Conservation (phyloP, 176 grass and related monocot genomes). For the Oryza officinalis region DNA sequence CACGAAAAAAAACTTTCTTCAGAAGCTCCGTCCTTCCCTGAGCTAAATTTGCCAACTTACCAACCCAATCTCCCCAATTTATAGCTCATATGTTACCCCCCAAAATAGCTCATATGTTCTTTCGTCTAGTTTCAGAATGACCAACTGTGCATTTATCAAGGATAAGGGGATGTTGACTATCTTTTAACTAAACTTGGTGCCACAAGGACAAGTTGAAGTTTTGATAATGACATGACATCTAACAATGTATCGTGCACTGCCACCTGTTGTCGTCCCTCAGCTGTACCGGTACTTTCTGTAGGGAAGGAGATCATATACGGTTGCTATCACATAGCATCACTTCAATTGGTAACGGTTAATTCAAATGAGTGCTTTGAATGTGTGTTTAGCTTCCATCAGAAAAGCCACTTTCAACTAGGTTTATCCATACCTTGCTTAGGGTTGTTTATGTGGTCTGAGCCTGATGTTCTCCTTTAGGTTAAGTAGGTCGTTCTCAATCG, state of each 20-base stretch:
- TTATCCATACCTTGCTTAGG: background rate
- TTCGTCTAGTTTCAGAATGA: background rate
- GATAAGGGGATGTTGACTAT: background rate
- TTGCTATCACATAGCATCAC: background rate
- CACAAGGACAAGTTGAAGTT: background rate
- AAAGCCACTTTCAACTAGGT: background rate
- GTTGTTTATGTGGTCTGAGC: slow-evolving; percentile 4
- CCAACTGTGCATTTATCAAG: background rate
- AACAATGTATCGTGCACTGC: slow-evolving; percentile 9
- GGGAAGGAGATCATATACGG: background rate
- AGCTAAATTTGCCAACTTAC: background rate
- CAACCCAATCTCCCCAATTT: background rate
- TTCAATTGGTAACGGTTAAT: background rate
- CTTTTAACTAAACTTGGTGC: slow-evolving; percentile 8
- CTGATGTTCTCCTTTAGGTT: background rate
- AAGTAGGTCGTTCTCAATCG: background rate
- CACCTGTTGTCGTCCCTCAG: background rate
- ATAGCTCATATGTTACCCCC: slow-evolving; percentile 13
- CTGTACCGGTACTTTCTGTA: background rate
- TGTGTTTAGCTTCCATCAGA: background rate
- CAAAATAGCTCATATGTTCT: slow-evolving; percentile 6
- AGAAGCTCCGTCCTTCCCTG: background rate
- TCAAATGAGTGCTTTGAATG: background rate
- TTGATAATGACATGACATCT: slow-evolving; percentile 6
- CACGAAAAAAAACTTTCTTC: background rate